Conservation (phyloP, 1,139 yeast species). For the Taphrina populina region DNA sequence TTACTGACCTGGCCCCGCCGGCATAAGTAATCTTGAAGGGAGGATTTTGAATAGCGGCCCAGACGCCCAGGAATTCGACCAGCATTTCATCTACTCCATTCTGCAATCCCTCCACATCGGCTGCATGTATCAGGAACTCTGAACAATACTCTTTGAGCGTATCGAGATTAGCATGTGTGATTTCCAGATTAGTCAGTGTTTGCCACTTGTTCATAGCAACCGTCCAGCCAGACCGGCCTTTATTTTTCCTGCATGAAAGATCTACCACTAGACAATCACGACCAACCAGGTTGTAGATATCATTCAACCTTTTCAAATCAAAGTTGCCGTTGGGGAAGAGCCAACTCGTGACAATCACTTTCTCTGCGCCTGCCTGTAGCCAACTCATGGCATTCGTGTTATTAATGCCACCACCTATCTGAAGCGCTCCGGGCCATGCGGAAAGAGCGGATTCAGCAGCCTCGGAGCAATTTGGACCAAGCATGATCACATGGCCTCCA, state of each 20-base stretch:
- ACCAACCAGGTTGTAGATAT: slow-evolving; percentile 58
- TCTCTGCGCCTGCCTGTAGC: slow-evolving; percentile 60
- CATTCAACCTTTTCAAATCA: slow-evolving; percentile 55
- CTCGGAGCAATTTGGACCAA: slow-evolving; percentile 78
- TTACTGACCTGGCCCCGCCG: slow-evolving; percentile 83
- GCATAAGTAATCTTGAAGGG: slow-evolving; percentile 83
- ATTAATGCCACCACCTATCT: slow-evolving; percentile 91
- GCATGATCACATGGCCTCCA: slow-evolving; percentile 90
- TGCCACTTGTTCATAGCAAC: slow-evolving; percentile 99
- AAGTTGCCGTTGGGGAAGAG: slow-evolving; percentile 66
- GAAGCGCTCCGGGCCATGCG: slow-evolving; percentile 69
- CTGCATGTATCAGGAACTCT: slow-evolving; percentile 92
- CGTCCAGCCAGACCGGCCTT: slow-evolving; percentile 60
- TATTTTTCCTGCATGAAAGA: slow-evolving; percentile 58
- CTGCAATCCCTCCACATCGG: slow-evolving; percentile 96
- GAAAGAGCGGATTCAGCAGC: slow-evolving; percentile 76
- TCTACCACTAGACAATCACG: slow-evolving; percentile 39
- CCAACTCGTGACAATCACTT: slow-evolving; percentile 88
- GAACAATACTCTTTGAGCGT: slow-evolving; percentile 64
- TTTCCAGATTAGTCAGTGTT: slow-evolving; percentile 66
- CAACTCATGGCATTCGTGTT: slow-evolving; percentile 69
- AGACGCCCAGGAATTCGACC: slow-evolving; percentile 68
- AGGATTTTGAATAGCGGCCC: slow-evolving; percentile 51
- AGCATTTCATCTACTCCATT: slow-evolving; percentile 82
- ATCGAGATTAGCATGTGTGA: slow-evolving; percentile 56